phyloP scores from a whole-genome alignment of 495 filamentous ascomycete genomes.

The Annulohypoxylon nitens region DNA sequence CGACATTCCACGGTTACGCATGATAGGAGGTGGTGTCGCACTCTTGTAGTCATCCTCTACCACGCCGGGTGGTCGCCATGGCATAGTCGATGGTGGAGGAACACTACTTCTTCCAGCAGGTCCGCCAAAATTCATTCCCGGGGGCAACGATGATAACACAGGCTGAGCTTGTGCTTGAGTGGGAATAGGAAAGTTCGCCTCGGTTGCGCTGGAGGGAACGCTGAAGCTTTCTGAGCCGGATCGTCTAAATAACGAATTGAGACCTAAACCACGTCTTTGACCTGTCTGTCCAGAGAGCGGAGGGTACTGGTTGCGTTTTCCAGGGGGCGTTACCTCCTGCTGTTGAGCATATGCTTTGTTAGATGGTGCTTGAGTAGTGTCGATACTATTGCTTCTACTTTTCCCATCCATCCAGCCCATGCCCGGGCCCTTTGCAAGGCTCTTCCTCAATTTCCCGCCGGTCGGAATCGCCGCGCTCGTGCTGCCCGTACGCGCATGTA shows the following conservation, averaged over 20 bases:
- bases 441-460: conserved; percentile 49
- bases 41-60: conserved; percentile 51
- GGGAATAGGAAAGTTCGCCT: conserved; percentile 51
- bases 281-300: conserved; percentile 57
- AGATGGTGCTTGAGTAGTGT: conserved; percentile 32
- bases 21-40: conserved; percentile 62
- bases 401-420: conserved; percentile 36
- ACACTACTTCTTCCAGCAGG: conserved; percentile 45
- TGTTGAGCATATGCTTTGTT: conserved; percentile 11
- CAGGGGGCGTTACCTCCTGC: conserved; percentile 23
- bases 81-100: conserved; percentile 45
- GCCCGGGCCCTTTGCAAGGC: conserved; percentile 32
- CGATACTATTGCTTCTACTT: conserved; percentile 58
- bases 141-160: conserved; percentile 20
- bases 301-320: conserved; percentile 62
- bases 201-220: conserved; percentile 52
- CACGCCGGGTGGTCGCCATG: conserved; percentile 40
- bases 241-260: conserved; percentile 58
- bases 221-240: conserved; percentile 46
- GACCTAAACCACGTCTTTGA: conserved; percentile 49
- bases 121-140: conserved; percentile 13
- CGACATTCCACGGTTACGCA: conserved; percentile 52
- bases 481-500: conserved; percentile 55
- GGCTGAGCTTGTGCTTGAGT: conserved; percentile 27
- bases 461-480: conserved; percentile 33